These are phyloP conservation scores for Metarhizium rileyi DNA, from an alignment of 2,329 filamentous ascomycete genomes.

Conservation along the genomic window DNA sequence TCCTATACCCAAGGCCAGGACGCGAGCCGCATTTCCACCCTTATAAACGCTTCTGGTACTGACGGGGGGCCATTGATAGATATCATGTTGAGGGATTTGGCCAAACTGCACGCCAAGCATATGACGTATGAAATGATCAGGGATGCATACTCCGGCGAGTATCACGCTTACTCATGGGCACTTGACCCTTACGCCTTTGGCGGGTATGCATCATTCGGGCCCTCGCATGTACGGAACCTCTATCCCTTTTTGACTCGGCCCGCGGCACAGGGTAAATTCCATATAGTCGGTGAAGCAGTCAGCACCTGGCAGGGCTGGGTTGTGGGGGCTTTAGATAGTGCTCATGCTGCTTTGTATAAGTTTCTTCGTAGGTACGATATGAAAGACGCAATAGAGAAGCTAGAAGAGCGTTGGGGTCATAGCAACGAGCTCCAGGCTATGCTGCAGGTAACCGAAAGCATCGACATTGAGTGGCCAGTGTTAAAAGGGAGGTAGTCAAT, in stretches of 20 bases:
- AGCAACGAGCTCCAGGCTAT: too few species aligned
- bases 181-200: neutral
- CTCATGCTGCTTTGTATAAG: too few species aligned
- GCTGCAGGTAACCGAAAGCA: too few species aligned
- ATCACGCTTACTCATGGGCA: neutral
- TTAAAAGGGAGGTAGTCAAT: too few species aligned
- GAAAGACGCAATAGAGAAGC: too few species aligned
- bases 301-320: neutral
- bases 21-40: constrained; percentile 20
- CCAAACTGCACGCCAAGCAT: neutral
- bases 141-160: neutral
- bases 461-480: too few species aligned
- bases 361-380: too few species aligned
- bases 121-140: neutral
- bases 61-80: neutral
- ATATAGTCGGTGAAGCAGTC: neutral
- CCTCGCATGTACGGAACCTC: neutral
- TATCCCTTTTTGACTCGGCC: neutral
- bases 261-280: neutral
- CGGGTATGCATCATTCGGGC: too few species aligned
- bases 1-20: constrained; percentile 28
- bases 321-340: too few species aligned
- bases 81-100: neutral
- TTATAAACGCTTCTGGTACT: constrained; percentile 1
- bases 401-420: too few species aligned